Evolutionary conservation across 768 basidiomycete species (phyloP), one percentile per base, ranked within the genome.

Genomic region (Albatrellus ellisii): DNA sequence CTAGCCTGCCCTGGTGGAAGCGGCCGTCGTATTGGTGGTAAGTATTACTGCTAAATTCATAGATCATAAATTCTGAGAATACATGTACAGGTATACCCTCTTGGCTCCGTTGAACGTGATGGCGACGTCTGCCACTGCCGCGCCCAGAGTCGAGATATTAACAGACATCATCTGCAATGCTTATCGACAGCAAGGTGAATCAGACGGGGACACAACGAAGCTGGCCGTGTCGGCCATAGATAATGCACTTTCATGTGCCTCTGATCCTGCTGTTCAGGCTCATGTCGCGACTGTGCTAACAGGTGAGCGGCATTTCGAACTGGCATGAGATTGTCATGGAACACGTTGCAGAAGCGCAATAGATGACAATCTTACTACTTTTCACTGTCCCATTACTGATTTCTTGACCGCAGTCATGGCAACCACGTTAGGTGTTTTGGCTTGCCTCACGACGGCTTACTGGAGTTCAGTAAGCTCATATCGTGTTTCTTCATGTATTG

Each of bases 21-120:
- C 63, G 70, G 31, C 81, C 85, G 3, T 84, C 83, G 0, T 68
- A 81, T 0, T 69, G 65, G 62, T 87, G 84, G 86, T 85, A 48
- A 50, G 73, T 61, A 8, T 20, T 6, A 14, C 37, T 22, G 24
- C 26, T n/a, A 32, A 22, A 3, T 31, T 15, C n/a, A 26, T 21
- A 18, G 26, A 32, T 26, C 24, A 36, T 17, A 26, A 17, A 12
- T 40, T 10, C 26, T 31, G 24, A 17, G 43, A 32, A 28, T 14
- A 28, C 12, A 7, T 34, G 11, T 17, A 9, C 34, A 88, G 86
- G 83, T 55, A 84, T 28, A 47, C 87, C 11, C 54, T 59, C 11
- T 53, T 66, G 5, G 54, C 74, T 20, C 75, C 79, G 10, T 56
- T 86, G 38, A 59, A 68, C 10, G 64, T 76, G 2, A 65, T 77